phyloP scores from a whole-genome alignment of 208 protist species.

The Tritrichomonas musculus region DNA sequence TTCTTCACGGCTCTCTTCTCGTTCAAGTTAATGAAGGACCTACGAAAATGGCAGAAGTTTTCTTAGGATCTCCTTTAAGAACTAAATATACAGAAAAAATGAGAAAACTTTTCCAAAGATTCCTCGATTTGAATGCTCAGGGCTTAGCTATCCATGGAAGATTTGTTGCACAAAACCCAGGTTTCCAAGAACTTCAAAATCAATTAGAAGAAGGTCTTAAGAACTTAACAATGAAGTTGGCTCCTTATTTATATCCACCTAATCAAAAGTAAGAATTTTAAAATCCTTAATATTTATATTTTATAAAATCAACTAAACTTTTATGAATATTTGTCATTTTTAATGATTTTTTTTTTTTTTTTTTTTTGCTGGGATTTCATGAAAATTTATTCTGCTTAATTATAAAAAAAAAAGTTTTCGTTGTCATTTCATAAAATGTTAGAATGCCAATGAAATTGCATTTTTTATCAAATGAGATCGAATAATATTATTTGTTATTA shows the following conservation, averaged over 20 bases:
- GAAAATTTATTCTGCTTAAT: too few relatives aligned
- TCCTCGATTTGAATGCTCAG: neutral
- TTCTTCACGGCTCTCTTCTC: neutral
- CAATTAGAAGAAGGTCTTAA: neutral
- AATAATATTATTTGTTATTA: too few relatives aligned
- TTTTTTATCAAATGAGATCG: too few relatives aligned
- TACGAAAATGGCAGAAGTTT: neutral
- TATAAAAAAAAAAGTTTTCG: too few relatives aligned
- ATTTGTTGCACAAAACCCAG: neutral
- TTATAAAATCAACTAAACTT: too few relatives aligned
- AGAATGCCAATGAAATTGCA: too few relatives aligned
- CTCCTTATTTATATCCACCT: neutral
- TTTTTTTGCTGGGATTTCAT: too few relatives aligned
- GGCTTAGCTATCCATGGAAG: neutral
- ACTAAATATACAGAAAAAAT: neutral
- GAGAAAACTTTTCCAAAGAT: neutral
- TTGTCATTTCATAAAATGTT: too few relatives aligned
- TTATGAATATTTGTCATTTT: too few relatives aligned
- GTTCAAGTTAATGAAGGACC: neutral
- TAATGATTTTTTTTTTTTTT: too few relatives aligned
- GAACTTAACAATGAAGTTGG: neutral
- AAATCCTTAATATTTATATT: too few relatives aligned
- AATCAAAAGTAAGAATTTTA: too few relatives aligned
- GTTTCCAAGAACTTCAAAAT: neutral
- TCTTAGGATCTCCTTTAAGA: neutral